Base-by-base conservation (phyloP, 2,329 filamentous ascomycete species). In the Paraphoma chrysanthemicola region DNA sequence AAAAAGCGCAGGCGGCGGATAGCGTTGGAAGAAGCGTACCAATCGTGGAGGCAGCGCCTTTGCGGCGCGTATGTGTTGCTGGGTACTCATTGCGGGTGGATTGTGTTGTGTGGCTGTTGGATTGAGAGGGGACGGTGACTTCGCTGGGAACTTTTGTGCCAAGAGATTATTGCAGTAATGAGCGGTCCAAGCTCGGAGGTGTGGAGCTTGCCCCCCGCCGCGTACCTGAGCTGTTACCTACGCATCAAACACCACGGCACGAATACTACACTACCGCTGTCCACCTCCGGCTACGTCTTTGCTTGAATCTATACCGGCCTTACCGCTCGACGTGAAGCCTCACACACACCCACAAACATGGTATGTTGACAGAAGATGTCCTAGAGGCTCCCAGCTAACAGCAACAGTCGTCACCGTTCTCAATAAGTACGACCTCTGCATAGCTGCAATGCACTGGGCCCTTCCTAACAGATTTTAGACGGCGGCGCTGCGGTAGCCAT, bases 401-500 rank as follows among this genome's bases (percentile, higher is more conserved):
- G 50, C 43, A 44, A 57, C 77, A 97, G 93, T 88, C 89, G 76
- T 95, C 91, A 67, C 93, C 93, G 69, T 97, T 97, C 87, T 90
- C 92, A 79, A 97, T 97, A 89, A 97, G 93, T 97, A 85, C 78
- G 59, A 39, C 49, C 39, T 63, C 43, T 44, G 47, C 46, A 51
- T 54, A 18, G 47, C 48, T 36, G 2, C 9, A 36, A 44, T 51
- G 54, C 46, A 29, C 51, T 43, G 29, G 16, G 41, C 55, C 44
- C 42, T 44, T 45, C 30, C 42, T 70, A 54, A 67, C 50, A 9
- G n/a, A 6, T 42, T n/a, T 38, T 64, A 88, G 86, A 89, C 79
- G 94, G 94, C 82, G 94, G 94, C 79, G 94, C 94, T 83, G 94
- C 90, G 81, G 93, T 98, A 68, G 94, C 94, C 80, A 98, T 98